Conservation (phyloP, 1,284 basidiomycete genomes). For the Pseudozyma thailandica region DNA sequence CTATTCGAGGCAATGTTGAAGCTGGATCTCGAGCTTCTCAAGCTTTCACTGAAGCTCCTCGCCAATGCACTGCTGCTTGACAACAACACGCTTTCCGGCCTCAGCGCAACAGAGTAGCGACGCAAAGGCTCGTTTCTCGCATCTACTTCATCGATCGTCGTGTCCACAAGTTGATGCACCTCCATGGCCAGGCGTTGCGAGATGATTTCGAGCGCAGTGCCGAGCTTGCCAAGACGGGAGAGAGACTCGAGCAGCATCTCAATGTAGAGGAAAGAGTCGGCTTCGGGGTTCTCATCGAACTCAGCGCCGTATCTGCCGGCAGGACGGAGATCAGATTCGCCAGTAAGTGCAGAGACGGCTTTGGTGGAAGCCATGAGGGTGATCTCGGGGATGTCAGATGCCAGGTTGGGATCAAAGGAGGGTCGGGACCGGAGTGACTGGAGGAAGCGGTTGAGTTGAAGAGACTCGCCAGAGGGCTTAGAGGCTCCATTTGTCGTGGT, state of each 20-base stretch:
- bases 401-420: slow-evolving; percentile 48
- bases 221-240: slow-evolving; percentile 87
- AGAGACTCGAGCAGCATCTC: slow-evolving; percentile 93
- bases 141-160: slow-evolving; percentile 88
- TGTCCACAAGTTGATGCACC: slow-evolving; percentile 85
- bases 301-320: slow-evolving; percentile 30
- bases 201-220: slow-evolving; percentile 83
- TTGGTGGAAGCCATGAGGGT: slow-evolving; percentile 36
- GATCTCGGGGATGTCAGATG: slow-evolving; percentile 40
- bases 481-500: not conserved
- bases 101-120: slow-evolving; percentile 74
- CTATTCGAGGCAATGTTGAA: slow-evolving; percentile 39
- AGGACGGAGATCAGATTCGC: slow-evolving; percentile 11
- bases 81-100: slow-evolving; percentile 72
- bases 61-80: slow-evolving; percentile 53
- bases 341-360: slow-evolving; percentile 39
- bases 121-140: slow-evolving; percentile 68
- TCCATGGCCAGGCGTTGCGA: slow-evolving; percentile 85
- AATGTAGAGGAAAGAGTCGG: slow-evolving; percentile 92
- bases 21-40: slow-evolving; percentile 42
- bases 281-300: slow-evolving; percentile 78
- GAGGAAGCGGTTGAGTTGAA: slow-evolving; percentile 50
- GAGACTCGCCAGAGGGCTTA: slow-evolving; percentile 2
- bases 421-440: slow-evolving; percentile 44
- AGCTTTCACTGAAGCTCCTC: slow-evolving; percentile 44